Base-by-base conservation (phyloP, 495 filamentous ascomycete species). In the Aspergillus indologenus region DNA sequence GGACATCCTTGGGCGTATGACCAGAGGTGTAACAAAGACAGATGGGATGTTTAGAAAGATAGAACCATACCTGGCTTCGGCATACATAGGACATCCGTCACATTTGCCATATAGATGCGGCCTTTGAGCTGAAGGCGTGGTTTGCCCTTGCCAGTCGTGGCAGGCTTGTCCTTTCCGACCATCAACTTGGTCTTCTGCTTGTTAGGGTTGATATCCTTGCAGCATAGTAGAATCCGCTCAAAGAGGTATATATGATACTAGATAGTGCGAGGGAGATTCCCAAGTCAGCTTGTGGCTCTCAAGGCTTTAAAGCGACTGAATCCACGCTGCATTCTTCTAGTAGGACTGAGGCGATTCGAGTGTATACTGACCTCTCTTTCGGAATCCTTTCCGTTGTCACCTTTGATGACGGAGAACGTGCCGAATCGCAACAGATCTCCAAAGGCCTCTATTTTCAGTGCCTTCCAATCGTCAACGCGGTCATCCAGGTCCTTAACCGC, bases 191-290 rank as follows among this genome's bases (percentile, higher is more conserved):
- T 83, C 66, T 91, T 90, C 71, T 83, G 87, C 75, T 97, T 98
- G 67, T 87, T 90, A 3, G 89, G 87, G 53, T 89, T 88, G 45
- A 93, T 80, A 66, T 98, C 94, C 77, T 98, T 98, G 86, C 94
- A 98, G 66, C 94, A 98, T 21, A 98, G 85, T 20, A 98, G 81
- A 53, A 98, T 98, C 61, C 85, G 87, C 70, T 98, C 90, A 70
- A 98, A 98, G 29, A 98, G 85, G 72, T 96, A 98, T 53, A 98
- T 96, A 66, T 94, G 92, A 71, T 98, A 98, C 91, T 98, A 52
- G 0, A 53, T 26, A n/a, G n/a, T n/a, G n/a, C n/a, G n/a, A n/a
- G 60, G 34, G 45, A 15, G 26, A 21, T 29, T 55, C 59, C 45
- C 46, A 71, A 57, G 69, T 75, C 58, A 77, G 73, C 67, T 56